phyloP scores from a whole-genome alignment of 2,329 filamentous ascomycete genomes.

The Coniella vitis region DNA sequence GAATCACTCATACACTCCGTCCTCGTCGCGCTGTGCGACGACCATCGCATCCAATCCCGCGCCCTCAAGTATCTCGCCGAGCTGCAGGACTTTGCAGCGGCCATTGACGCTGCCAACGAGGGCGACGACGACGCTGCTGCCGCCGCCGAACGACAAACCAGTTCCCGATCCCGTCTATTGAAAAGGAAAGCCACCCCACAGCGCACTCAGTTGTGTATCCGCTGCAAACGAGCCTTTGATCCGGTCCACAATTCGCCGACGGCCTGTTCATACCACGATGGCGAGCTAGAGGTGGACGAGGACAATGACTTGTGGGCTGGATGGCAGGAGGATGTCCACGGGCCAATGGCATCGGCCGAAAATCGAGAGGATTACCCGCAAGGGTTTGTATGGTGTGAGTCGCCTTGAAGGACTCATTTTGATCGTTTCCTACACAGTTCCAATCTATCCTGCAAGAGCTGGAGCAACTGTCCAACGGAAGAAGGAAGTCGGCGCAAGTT shows the following conservation, averaged over 20 bases:
- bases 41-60: constrained; percentile 4
- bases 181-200: constrained; percentile 6
- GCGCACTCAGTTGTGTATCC: constrained; percentile 11
- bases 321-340: neutral
- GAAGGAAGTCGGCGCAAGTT: neutral
- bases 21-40: constrained; percentile 14
- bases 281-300: neutral
- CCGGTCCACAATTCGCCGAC: constrained; percentile 1
- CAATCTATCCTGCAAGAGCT: too few relatives aligned
- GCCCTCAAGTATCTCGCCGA: constrained; percentile 10
- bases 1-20: constrained; percentile 9
- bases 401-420: too few relatives aligned
- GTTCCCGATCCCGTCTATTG: neutral
- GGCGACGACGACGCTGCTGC: too few relatives aligned
- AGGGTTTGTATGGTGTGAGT: constrained; percentile 10
- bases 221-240: constrained; percentile 7
- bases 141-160: neutral
- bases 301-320: neutral
- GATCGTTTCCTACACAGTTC: too few relatives aligned
- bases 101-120: neutral
- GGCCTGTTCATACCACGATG: constrained; percentile 10
- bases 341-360: neutral
- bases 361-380: constrained; percentile 5
- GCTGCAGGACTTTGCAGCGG: constrained; percentile 3
- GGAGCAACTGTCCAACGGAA: too few relatives aligned